Conservation (phyloP, 139 green algal genomes). For the Ettlia oleoabundans region DNA sequence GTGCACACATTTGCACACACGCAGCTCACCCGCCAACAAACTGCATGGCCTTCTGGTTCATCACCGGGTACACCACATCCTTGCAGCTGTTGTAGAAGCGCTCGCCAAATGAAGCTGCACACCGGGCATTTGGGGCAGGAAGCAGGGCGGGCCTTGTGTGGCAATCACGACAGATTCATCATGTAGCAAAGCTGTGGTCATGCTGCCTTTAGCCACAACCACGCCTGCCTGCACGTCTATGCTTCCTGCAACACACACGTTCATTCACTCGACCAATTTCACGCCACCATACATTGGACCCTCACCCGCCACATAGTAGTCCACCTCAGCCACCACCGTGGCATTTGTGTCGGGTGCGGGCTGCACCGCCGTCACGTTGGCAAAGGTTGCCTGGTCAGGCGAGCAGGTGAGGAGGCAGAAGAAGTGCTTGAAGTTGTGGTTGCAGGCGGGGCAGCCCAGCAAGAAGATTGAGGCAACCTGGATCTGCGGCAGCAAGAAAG, state of each 20-base stretch:
- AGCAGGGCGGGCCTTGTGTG: background rate
- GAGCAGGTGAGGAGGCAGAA: slow-evolving; percentile 84
- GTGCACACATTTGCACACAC: no score
- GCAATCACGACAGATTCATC: no score
- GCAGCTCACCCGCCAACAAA: slow-evolving; percentile 77
- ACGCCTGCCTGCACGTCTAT: background rate
- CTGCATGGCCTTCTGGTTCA: slow-evolving; percentile 84
- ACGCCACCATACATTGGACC: no score
- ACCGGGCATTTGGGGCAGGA: background rate
- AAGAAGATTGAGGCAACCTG: slow-evolving; percentile 76
- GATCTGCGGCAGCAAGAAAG: slow-evolving; percentile 54
- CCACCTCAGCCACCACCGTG: slow-evolving; percentile 58
- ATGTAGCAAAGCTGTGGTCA: no score
- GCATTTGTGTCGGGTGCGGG: slow-evolving; percentile 43
- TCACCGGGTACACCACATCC: slow-evolving; percentile 50
- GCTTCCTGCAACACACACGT: background rate
- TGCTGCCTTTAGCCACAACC: no score
- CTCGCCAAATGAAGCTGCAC: slow-evolving; percentile 51
- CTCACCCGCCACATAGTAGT: slow-evolving; percentile 62
- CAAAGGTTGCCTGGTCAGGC: slow-evolving; percentile 83
- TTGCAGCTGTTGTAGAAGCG: slow-evolving; percentile 84
- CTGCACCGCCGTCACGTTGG: slow-evolving; percentile 79
- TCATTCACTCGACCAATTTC: background rate
- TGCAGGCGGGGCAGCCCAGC: slow-evolving; percentile 88
- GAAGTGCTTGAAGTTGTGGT: slow-evolving; percentile 92